phyloP scores from a whole-genome alignment of 2,329 filamentous ascomycete genomes.

The Chrysoporthe puriensis region DNA sequence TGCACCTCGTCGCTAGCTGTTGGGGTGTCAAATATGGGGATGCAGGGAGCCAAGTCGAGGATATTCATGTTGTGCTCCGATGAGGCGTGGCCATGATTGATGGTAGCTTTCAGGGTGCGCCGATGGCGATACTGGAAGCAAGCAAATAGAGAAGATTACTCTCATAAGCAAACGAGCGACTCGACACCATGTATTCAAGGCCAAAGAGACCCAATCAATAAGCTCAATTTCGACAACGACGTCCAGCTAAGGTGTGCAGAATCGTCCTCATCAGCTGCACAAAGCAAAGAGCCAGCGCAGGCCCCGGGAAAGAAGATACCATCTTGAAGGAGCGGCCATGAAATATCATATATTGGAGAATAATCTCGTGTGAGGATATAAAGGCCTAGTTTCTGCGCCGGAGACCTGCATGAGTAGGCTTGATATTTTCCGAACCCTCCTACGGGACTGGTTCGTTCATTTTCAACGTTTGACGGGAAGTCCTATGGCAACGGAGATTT shows the following conservation, averaged over 20 bases:
- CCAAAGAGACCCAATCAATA: too few species aligned
- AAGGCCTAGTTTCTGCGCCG: not conserved
- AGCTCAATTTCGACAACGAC: not conserved
- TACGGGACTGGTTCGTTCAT: not conserved
- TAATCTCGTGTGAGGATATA: not conserved
- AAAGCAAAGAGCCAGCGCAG: slow-evolving; percentile 10
- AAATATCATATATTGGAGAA: not conserved
- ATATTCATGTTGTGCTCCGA: not conserved
- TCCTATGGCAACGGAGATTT: not conserved
- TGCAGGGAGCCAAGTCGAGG: not conserved
- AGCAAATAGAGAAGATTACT: not conserved
- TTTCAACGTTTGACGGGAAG: slow-evolving; percentile 4
- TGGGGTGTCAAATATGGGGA: not conserved
- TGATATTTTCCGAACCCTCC: not conserved
- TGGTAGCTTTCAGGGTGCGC: not conserved
- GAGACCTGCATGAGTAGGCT: not conserved
- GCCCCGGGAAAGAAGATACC: slow-evolving; percentile 10
- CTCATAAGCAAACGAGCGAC: not conserved
- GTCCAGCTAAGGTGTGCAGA: slow-evolving; percentile 1
- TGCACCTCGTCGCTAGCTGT: not conserved
- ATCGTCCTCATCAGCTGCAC: slow-evolving; percentile 13
- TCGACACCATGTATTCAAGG: not conserved
- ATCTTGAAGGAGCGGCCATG: not conserved
- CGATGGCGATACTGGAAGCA: not conserved
- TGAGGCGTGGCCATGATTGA: not conserved